Evolutionary conservation across 805 yeast genomes (phyloP).

Genomic region (Pichia membranifaciens): DNA sequence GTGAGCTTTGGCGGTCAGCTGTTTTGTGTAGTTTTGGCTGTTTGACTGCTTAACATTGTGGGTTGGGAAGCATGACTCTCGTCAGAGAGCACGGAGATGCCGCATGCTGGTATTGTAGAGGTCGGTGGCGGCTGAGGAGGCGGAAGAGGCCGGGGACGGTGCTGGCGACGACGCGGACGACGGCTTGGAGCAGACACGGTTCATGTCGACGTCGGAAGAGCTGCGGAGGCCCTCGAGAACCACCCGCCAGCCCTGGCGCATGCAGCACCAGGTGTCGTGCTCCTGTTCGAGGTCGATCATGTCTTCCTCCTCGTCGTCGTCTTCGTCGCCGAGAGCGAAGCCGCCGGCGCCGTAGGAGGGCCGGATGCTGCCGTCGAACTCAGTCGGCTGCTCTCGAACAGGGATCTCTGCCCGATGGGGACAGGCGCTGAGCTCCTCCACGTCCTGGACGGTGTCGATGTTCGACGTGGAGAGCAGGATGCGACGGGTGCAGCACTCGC

Average conservation of each 20-base stretch:
- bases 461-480: conserved; percentile 19
- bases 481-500: conserved; percentile 33
- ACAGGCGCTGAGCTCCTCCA: conserved; percentile 22
- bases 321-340: neutral
- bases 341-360: neutral
- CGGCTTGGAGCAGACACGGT: no score
- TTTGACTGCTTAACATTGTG: no score
- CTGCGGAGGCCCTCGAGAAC: conserved; percentile 9
- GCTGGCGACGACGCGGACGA: neutral
- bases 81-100: neutral
- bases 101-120: neutral
- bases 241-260: conserved; percentile 14
- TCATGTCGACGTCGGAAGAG: neutral
- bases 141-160: neutral
- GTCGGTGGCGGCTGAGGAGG: neutral
- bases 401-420: conserved; percentile 25
- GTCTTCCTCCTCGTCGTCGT: conserved; percentile 18
- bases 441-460: neutral
- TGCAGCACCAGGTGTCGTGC: conserved; percentile 36
- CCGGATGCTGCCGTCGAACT: conserved; percentile 13
- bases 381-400: conserved; percentile 10
- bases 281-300: conserved; percentile 29
- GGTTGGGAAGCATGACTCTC: no score
- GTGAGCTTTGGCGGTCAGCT: no score
- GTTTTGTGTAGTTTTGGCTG: no score